These are phyloP conservation scores for Closterium sp. DNA, from an alignment of 139 green algal genomes.

Conservation along the genomic window DNA sequence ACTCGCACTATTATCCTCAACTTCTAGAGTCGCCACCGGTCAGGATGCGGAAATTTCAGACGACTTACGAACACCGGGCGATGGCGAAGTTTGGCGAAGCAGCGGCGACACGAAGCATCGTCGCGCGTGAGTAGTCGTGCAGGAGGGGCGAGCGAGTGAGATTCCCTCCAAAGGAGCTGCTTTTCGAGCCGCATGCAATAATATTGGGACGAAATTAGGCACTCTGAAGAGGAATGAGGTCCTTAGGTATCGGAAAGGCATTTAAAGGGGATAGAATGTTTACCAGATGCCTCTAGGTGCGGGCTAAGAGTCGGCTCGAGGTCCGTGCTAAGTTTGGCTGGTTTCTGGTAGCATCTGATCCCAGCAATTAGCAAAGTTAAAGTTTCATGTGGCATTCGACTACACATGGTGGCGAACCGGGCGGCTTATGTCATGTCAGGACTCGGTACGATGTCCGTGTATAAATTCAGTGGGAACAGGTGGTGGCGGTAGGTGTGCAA, in stretches of 20 bases:
- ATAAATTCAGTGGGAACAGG: no score
- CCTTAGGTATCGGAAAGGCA: background rate
- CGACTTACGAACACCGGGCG: background rate
- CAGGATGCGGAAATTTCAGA: background rate
- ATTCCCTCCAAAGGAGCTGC: background rate
- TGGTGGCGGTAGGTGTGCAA: no score
- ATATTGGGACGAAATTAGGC: background rate
- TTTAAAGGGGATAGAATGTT: background rate
- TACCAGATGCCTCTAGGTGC: background rate
- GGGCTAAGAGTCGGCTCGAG: background rate
- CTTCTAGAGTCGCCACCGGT: background rate
- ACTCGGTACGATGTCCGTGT: no score
- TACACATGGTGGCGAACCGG: no score
- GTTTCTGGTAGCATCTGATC: no score
- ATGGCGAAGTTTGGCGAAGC: background rate
- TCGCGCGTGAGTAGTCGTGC: background rate
- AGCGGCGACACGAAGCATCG: background rate
- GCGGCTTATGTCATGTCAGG: no score
- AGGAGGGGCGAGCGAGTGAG: background rate
- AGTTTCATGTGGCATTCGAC: no score
- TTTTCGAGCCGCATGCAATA: background rate
- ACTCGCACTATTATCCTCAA: background rate
- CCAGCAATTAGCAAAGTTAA: no score
- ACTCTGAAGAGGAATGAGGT: background rate
- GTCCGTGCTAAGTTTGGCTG: background rate